phyloP scores from a whole-genome alignment of 768 basidiomycete genomes.

The Tephrocybe sp. region DNA sequence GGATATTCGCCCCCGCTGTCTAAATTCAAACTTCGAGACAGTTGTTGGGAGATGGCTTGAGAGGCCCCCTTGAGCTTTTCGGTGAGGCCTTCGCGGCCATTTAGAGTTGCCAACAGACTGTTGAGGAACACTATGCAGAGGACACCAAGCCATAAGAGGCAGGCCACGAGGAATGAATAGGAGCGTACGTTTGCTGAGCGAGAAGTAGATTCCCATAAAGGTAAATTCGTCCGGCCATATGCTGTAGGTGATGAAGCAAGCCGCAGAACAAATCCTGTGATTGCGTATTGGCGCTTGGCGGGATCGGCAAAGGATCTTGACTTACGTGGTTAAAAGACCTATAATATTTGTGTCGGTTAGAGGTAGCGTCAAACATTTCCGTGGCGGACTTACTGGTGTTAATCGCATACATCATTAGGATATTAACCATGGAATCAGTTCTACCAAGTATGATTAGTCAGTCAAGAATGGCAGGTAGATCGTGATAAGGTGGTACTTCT shows the following conservation, averaged over 20 bases:
- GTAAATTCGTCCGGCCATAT: slow-evolving; percentile 45
- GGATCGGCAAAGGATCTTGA: background rate
- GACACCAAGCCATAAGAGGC: background rate
- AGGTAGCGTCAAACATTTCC: background rate
- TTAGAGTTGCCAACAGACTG: slow-evolving; percentile 33
- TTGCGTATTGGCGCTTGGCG: background rate
- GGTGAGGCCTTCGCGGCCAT: slow-evolving; percentile 23
- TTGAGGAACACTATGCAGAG: slow-evolving; percentile 28
- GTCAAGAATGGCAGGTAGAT: background rate
- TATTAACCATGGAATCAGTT: slow-evolving; percentile 43
- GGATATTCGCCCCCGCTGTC: too few relatives aligned
- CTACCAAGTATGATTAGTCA: slow-evolving; percentile 21
- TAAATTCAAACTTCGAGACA: background rate
- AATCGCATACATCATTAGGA: slow-evolving; percentile 49
- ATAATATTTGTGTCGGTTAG: background rate
- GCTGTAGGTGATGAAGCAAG: slow-evolving; percentile 33
- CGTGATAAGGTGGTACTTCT: slow-evolving; percentile 18
- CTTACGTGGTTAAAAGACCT: slow-evolving; percentile 35
- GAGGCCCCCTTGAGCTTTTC: slow-evolving; percentile 20
- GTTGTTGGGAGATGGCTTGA: slow-evolving; percentile 17
- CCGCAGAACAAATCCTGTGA: slow-evolving; percentile 26
- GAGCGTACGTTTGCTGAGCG: slow-evolving; percentile 41
- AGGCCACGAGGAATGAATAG: background rate
- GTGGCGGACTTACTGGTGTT: slow-evolving; percentile 40
- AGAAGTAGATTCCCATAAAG: slow-evolving; percentile 47